Conservation (phyloP, 495 filamentous ascomycete species). For the Aspergillus bridgeri region DNA sequence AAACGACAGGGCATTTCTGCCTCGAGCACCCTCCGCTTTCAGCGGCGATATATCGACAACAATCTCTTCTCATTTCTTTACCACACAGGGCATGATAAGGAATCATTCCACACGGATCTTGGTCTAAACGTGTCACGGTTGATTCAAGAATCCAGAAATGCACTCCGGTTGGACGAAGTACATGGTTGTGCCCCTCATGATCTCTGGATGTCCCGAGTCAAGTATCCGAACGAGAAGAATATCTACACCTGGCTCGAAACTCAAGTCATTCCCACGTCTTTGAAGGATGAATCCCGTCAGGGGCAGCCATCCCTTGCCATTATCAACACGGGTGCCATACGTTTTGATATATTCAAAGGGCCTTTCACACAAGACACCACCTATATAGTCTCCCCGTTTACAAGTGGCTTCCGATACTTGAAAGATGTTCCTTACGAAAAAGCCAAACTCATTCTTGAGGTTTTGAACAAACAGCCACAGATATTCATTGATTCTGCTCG, state of each 20-base stretch:
- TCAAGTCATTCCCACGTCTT: conserved; percentile 62
- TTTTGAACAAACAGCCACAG: conserved; percentile 69
- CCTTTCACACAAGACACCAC: conserved; percentile 81
- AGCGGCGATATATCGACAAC: conserved; percentile 89
- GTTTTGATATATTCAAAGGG: conserved; percentile 94
- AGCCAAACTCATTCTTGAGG: conserved; percentile 63
- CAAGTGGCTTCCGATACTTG: conserved; percentile 72
- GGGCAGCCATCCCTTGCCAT: conserved; percentile 64
- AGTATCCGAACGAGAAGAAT: conserved; percentile 65
- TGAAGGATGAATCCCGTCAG: conserved; percentile 47
- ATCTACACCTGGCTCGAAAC: conserved; percentile 79
- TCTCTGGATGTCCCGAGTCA: conserved; percentile 73
- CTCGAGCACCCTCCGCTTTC: conserved; percentile 52
- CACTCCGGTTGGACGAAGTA: conserved; percentile 65
- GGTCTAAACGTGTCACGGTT: conserved; percentile 69
- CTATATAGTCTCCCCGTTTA: conserved; percentile 86
- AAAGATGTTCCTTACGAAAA: conserved; percentile 72
- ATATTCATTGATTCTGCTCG: conserved; percentile 40
- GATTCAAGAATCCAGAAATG: conserved; percentile 66
- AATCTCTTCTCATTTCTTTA: conserved; percentile 83
- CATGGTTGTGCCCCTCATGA: conserved; percentile 82
- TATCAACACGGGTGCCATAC: conserved; percentile 83
- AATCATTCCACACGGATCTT: conserved; percentile 73
- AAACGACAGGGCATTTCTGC: conserved; percentile 32
- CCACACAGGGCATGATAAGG: conserved; percentile 67